These are phyloP conservation scores for Periconia sp. DNA, from an alignment of 2,329 filamentous ascomycete species.

Conservation along the genomic window DNA sequence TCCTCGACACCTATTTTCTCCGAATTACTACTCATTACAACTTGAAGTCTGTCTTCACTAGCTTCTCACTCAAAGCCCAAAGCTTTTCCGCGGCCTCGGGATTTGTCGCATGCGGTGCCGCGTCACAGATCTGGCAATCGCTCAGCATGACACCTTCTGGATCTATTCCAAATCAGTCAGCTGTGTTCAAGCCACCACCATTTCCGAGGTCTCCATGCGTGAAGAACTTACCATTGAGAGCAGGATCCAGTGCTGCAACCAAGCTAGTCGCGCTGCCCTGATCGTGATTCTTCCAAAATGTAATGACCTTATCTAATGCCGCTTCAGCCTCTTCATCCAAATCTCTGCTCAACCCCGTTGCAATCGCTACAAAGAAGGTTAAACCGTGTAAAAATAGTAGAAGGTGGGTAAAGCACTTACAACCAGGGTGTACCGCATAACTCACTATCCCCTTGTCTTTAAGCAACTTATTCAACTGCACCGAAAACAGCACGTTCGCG, in stretches of 20 bases:
- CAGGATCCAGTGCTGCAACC: conserved; percentile 36
- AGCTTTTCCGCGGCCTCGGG: conserved; percentile 25
- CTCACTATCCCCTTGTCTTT: conserved; percentile 24
- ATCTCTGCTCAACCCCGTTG: conserved; percentile 29
- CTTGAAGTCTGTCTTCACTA: conserved; percentile 26
- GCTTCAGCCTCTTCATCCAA: conserved; percentile 29
- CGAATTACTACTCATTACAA: conserved; percentile 10
- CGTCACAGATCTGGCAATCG: conserved; percentile 29
- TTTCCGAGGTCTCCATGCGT: not conserved
- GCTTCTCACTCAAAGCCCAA: conserved; percentile 34
- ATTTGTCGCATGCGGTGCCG: conserved; percentile 29
- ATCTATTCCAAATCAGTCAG: conserved; percentile 14
- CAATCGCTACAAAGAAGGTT: conserved; percentile 29
- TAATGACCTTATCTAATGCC: conserved; percentile 24
- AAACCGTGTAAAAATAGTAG: no score
- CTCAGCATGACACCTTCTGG: conserved; percentile 26
- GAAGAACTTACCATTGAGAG: conserved; percentile 19
- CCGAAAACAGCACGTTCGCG: conserved; percentile 34
- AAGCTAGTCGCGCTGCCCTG: conserved; percentile 33
- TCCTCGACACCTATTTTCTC: not conserved
- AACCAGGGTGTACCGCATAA: conserved; percentile 37
- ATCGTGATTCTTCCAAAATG: conserved; percentile 38
- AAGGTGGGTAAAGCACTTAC: conserved; percentile 16
- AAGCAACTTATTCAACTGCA: conserved; percentile 23
- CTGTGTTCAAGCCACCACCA: no score